Base-by-base conservation (phyloP, 768 basidiomycete species). In the Amanita subjunquillea region DNA sequence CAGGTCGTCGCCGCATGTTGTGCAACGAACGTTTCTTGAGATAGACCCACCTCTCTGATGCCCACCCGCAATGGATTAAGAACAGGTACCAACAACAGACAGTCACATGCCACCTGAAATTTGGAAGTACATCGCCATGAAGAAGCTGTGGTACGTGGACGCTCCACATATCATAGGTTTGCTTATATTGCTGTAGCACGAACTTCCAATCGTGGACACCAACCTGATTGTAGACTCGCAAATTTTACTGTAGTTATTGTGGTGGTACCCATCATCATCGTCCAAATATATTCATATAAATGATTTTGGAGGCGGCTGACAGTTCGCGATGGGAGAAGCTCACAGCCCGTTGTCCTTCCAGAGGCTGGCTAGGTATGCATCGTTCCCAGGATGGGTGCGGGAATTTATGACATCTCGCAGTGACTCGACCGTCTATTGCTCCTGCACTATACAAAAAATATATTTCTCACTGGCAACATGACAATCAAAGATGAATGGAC, bases 261-360 rank as follows among this genome's bases (percentile, higher is more conserved):
- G 0, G 77, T 72, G 0, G 66, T 75, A 49, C 67, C 60, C 2
- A 34, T 67, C 23, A 55, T 62, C 3, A 56, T 69, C 22, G 36
- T 27, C n/a, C 22, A 6, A 17, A 17, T 17, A 17, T 17, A 1
- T 17, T 17, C 17, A 17, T 17, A 17, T 17, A 17, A 17, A 17
- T 17, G 17, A 17, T 17, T 88, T 88, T 59, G 90, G 88, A 50
- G 92, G 94, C 0, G 76, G 72, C 58, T 96, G 92, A 91, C 83
- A 81, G 46, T 74, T 71, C 58, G 80, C 2, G 39, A 40, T 53
- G 9, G 54, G 23, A 61, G 56, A 56, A 9, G 39, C 17, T 48
- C 44, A 53, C 72, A 50, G 79, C 80, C 49, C 59, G 59, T 44
- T 32, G 37, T 10, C 49, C 25, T 29, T 47, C 44, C 50, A 73